These are phyloP conservation scores for Rasamsonia emersonii DNA, from an alignment of 2,329 filamentous ascomycete species.

Conservation along the genomic window DNA sequence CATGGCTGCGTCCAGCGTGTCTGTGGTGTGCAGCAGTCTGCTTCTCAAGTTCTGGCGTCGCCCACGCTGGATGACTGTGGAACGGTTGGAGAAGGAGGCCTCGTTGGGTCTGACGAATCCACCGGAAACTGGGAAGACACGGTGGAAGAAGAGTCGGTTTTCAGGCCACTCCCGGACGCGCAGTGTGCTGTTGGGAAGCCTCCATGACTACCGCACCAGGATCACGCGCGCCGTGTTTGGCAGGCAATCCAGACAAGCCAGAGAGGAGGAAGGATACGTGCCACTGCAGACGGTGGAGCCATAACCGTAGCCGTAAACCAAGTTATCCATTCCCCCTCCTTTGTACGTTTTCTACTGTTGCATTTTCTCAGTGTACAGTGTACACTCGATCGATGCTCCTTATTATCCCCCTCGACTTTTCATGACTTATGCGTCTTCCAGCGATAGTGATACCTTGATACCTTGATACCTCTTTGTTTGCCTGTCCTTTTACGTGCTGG, in stretches of 20 bases:
- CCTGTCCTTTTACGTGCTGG: no score
- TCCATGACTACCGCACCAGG: slow-evolving; percentile 12
- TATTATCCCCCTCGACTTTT: no score
- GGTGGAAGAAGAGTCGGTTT: slow-evolving; percentile 22
- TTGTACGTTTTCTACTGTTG: no score
- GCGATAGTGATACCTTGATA: no score
- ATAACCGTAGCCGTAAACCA: no score
- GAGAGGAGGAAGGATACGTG: slow-evolving; percentile 35
- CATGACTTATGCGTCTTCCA: no score
- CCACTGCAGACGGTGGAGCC: slow-evolving; percentile 38
- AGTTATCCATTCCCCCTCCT: no score
- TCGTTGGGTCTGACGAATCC: slow-evolving; percentile 17
- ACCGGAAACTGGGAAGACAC: slow-evolving; percentile 14
- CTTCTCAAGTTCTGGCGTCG: slow-evolving; percentile 79
- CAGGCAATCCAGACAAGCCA: slow-evolving; percentile 13
- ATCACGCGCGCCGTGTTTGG: slow-evolving; percentile 24
- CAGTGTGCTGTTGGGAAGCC: slow-evolving; percentile 12
- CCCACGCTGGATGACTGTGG: slow-evolving; percentile 77
- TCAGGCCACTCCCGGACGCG: slow-evolving; percentile 9
- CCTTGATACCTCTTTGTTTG: no score
- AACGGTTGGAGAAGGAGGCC: slow-evolving; percentile 51
- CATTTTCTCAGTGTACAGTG: no score
- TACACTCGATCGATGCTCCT: no score
- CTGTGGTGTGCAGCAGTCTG: slow-evolving; percentile 75
- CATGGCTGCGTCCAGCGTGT: slow-evolving; percentile 86